Percentiles rank a stretch among this genome's conserved stretches.
These are phyloP conservation scores for Lanmaoa pseudosensibilis DNA, from an alignment of 768 basidiomycete species.

Conservation along the genomic window DNA sequence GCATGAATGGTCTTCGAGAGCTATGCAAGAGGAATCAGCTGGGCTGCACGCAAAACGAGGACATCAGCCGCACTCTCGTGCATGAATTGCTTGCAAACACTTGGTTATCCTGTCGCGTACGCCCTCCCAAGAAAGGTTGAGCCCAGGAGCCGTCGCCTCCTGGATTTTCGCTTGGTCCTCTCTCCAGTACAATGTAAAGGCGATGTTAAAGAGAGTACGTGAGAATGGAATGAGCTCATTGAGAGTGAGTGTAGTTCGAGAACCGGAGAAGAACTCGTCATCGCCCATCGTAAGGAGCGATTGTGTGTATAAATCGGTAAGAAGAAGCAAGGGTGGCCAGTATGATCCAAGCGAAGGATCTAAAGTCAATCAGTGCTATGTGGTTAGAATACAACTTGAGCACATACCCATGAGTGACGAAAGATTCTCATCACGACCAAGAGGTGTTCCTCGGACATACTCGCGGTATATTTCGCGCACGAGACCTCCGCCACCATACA, in stretches of 20 bases:
- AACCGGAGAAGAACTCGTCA: constrained; percentile 85
- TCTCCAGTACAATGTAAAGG: constrained; percentile 74
- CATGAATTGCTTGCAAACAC: constrained; percentile 80
- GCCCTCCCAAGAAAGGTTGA: constrained; percentile 55
- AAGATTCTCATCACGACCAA: constrained; percentile 58
- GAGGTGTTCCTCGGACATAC: constrained; percentile 56
- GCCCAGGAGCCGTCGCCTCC: constrained; percentile 42
- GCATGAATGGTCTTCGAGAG: constrained; percentile 81
- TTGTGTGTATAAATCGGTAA: constrained; percentile 81
- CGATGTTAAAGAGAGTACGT: constrained; percentile 78
- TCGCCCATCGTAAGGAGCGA: constrained; percentile 90
- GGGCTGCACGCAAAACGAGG: neutral
- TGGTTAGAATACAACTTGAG: neutral
- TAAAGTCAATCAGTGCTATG: constrained; percentile 20
- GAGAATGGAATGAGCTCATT: constrained; percentile 81
- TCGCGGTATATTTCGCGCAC: constrained; percentile 75
- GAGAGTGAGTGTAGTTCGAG: constrained; percentile 74
- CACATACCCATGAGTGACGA: constrained; percentile 41
- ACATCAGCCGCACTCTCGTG: constrained; percentile 69
- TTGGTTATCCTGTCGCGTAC: constrained; percentile 74
- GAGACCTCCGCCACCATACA: constrained; percentile 56
- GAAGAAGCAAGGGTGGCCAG: constrained; percentile 75
- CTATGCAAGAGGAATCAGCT: constrained; percentile 41
- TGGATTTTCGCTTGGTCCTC: constrained; percentile 43
- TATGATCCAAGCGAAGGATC: constrained; percentile 45